Percentiles rank a stretch among this genome's conserved stretches.
Evolutionary conservation across 2,329 filamentous ascomycete genomes (phyloP).

Genomic region (Stachybotrys chartarum): DNA sequence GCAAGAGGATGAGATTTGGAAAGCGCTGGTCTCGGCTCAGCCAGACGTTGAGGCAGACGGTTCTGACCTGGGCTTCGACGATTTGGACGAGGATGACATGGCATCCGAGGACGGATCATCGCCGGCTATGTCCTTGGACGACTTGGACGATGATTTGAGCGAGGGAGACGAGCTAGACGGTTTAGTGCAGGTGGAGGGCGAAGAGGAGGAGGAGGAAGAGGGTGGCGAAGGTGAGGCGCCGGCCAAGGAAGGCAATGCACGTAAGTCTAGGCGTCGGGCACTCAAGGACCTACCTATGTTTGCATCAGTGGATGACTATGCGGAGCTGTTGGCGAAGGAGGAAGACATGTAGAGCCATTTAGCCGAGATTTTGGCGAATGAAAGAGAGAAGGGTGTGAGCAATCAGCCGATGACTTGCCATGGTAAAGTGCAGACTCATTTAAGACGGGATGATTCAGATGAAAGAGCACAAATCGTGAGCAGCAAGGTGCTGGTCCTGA

Average conservation of each 20-base stretch:
- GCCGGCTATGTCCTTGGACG: constrained; percentile 28
- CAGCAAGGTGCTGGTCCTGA: no score
- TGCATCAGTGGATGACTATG: constrained; percentile 90
- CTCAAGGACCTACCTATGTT: constrained; percentile 88
- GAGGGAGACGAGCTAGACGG: constrained; percentile 34
- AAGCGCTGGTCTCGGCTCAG: constrained; percentile 74
- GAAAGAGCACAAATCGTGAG: no score
- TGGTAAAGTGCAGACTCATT: no score
- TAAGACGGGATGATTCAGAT: no score
- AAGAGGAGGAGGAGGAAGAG: constrained; percentile 33
- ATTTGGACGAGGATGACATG: constrained; percentile 41
- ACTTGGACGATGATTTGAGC: constrained; percentile 35
- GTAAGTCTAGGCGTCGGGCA: constrained; percentile 64
- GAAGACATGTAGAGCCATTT: constrained; percentile 37
- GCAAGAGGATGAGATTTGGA: constrained; percentile 80
- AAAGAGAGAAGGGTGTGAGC: neutral
- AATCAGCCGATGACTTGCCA: neutral
- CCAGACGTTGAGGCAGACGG: constrained; percentile 55
- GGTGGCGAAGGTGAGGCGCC: constrained; percentile 57
- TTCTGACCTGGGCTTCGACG: constrained; percentile 41
- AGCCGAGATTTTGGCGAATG: constrained; percentile 1
- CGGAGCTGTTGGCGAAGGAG: constrained; percentile 70
- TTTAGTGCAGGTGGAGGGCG: constrained; percentile 24
- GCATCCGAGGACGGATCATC: constrained; percentile 39
- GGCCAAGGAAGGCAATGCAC: constrained; percentile 22